Conservation (phyloP, 305 asterid genomes). For the Petunia hybrid region DNA sequence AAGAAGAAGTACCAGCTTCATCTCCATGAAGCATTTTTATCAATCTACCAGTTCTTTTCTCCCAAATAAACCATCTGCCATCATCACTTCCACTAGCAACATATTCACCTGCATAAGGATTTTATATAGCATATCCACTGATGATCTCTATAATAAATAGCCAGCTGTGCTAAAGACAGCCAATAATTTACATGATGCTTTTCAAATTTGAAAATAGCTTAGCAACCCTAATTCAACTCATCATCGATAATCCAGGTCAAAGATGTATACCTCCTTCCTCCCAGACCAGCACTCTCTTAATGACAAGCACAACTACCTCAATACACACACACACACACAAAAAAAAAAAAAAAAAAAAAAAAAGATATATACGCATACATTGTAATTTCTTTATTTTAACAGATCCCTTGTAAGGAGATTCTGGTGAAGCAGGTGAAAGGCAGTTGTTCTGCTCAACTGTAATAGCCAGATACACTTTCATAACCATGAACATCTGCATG, state of each 20-base stretch:
- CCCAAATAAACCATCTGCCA: slow-evolving; percentile 99
- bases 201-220: not conserved
- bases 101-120: slow-evolving; percentile 74
- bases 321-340: not conserved
- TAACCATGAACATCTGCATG: slow-evolving; percentile 13
- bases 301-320: not conserved
- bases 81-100: slow-evolving; percentile 98
- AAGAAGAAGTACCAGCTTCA: slow-evolving; percentile 63
- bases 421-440: not conserved
- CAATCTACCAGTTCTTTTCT: slow-evolving; percentile 84
- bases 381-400: not conserved
- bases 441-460: slow-evolving; percentile 8
- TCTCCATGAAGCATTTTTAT: slow-evolving; percentile 93
- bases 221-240: slow-evolving; percentile 15
- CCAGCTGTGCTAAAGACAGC: not conserved
- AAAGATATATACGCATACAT: too few relatives aligned
- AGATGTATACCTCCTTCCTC: not conserved
- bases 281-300: not conserved
- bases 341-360: not conserved
- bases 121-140: slow-evolving; percentile 28
- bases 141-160: not conserved
- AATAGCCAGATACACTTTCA: not conserved
- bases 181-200: slow-evolving; percentile 16
- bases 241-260: not conserved
- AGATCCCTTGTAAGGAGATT: not conserved